Conservation (phyloP, 306 rosid species). For the Vigna reflexopilosa region DNA sequence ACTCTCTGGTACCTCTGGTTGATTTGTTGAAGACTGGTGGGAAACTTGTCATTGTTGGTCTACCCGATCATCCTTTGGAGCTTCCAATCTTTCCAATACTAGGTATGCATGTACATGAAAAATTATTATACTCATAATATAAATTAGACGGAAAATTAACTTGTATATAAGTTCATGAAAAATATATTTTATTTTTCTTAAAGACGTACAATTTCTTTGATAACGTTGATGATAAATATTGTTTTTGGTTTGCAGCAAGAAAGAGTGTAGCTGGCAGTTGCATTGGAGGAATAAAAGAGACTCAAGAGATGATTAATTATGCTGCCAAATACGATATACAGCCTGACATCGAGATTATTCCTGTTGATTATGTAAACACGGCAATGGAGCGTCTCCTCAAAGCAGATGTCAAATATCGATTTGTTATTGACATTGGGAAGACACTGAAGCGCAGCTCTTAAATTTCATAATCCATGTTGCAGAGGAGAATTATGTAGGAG, state of each 20-base stretch:
- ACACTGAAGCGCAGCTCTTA: not conserved
- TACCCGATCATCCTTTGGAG: no score
- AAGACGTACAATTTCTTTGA: no score
- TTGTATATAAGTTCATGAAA: no score
- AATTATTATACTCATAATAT: no score
- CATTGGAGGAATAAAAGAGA: conserved; percentile 54
- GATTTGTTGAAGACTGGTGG: no score
- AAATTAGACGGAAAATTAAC: no score
- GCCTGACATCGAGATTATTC: conserved; percentile 10
- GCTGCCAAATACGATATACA: conserved; percentile 34
- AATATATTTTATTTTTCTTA: no score
- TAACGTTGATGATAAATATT: not conserved
- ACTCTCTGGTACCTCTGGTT: no score
- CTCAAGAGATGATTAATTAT: not conserved
- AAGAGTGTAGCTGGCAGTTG: conserved; percentile 55
- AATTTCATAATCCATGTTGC: not conserved
- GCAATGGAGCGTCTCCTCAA: not conserved
- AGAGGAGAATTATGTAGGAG: not conserved
- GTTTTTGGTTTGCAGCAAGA: conserved; percentile 44
- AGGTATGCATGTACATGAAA: no score
- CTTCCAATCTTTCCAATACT: no score
- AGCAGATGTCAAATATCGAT: not conserved
- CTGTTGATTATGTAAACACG: not conserved
- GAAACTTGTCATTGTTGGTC: no score
- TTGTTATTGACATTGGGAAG: not conserved